phyloP scores from a whole-genome alignment of 805 yeast species.

The Saccharomycopsis selenospora region DNA sequence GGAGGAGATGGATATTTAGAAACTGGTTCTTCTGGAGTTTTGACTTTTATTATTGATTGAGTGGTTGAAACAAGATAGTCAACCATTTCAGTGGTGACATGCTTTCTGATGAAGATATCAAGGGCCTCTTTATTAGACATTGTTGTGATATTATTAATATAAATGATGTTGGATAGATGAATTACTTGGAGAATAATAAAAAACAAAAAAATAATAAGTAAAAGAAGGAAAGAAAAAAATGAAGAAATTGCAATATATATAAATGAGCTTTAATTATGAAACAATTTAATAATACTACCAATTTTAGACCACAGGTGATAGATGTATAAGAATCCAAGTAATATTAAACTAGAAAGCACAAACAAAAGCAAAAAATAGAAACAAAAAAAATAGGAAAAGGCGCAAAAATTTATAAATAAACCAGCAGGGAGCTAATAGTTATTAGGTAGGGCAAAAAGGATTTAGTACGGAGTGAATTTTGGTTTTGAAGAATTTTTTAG shows the following conservation, averaged over 20 bases:
- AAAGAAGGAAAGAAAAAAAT: not conserved
- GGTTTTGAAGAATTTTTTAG: not conserved
- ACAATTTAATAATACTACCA: not conserved
- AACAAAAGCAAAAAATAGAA: conserved; percentile 1
- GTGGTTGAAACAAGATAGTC: conserved; percentile 18
- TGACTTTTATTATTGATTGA: conserved; percentile 20
- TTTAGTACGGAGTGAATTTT: not conserved
- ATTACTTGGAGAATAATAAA: too few relatives aligned
- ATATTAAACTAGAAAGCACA: not conserved
- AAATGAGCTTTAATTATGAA: not conserved
- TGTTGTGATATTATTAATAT: not conserved
- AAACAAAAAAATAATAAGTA: too few relatives aligned
- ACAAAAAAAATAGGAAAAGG: too few relatives aligned
- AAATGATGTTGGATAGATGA: too few relatives aligned
- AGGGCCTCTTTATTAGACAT: conserved; percentile 22
- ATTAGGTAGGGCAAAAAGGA: too few relatives aligned
- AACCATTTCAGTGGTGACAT: conserved; percentile 22
- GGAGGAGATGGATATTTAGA: conserved; percentile 27
- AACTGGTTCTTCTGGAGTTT: conserved; percentile 10
- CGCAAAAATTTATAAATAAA: not conserved
- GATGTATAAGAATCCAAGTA: not conserved
- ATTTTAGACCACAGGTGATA: not conserved
- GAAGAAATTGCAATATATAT: not conserved
- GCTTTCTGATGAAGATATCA: conserved; percentile 19
- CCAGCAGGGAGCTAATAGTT: conserved; percentile 1